These are phyloP conservation scores for Cyclostephanos invisitatus DNA, from an alignment of 108 stramenopile species.

Conservation along the genomic window DNA sequence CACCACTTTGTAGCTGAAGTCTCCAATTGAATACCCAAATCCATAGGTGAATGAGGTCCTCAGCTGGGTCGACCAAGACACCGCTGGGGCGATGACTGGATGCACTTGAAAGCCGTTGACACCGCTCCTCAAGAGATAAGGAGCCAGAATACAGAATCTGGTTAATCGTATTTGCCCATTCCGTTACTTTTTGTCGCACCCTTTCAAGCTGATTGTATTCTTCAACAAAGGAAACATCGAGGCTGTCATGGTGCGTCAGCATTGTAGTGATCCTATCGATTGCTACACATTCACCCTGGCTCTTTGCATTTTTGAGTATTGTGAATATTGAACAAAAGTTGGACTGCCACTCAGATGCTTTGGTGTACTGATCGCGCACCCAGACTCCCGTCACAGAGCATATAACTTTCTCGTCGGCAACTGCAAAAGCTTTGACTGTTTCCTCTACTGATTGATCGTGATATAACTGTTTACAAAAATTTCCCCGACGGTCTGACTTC, in stretches of 20 bases:
- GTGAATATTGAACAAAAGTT: slow-evolving; percentile 23
- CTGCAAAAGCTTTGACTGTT: slow-evolving; percentile 57
- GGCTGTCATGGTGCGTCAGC: slow-evolving; percentile 30
- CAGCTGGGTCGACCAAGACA: slow-evolving; percentile 62
- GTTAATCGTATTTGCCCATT: slow-evolving; percentile 55
- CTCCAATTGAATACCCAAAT: slow-evolving; percentile 63
- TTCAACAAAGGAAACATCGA: slow-evolving; percentile 49
- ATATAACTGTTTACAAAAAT: slow-evolving; percentile 30
- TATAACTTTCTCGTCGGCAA: slow-evolving; percentile 35
- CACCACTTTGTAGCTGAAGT: slow-evolving; percentile 23
- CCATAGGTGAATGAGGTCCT: slow-evolving; percentile 50
- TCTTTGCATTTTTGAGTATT: slow-evolving; percentile 11
- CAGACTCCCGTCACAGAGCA: slow-evolving; percentile 39
- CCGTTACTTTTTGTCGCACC: slow-evolving; percentile 40
- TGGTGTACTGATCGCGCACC: slow-evolving; percentile 45
- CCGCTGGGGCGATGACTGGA: slow-evolving; percentile 57
- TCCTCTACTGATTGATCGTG: slow-evolving; percentile 48
- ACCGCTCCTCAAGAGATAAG: slow-evolving; percentile 31
- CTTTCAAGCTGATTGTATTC: slow-evolving; percentile 30
- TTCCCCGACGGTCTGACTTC: slow-evolving; percentile 37
- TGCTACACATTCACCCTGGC: slow-evolving; percentile 5
- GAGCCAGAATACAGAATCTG: slow-evolving; percentile 25
- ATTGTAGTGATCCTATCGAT: slow-evolving; percentile 26
- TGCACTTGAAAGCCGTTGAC: slow-evolving; percentile 12
- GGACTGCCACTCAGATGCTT: slow-evolving; percentile 26